Evolutionary conservation across 305 asterid genomes (phyloP).

Genomic region (Fraxinus floribunda): DNA sequence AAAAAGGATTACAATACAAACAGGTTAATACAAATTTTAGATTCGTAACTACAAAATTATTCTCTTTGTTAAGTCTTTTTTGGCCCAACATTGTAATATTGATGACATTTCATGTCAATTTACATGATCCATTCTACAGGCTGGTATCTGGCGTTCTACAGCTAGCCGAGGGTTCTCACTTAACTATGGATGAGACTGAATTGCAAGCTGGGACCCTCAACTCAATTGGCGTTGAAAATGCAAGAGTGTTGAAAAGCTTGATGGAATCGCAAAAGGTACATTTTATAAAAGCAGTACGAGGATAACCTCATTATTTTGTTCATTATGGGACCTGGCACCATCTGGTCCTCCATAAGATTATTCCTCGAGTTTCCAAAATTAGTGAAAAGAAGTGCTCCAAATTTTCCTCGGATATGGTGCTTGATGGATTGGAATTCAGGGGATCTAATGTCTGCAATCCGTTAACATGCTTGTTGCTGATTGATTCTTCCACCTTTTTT

Average conservation of each 20-base stretch:
- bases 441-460: background rate
- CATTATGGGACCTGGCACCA: background rate
- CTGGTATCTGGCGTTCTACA: conserved; percentile 67
- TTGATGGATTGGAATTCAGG: background rate
- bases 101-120: conserved; percentile 5
- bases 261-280: conserved; percentile 66
- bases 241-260: conserved; percentile 50
- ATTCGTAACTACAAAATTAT: background rate
- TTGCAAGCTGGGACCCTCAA: conserved; percentile 67
- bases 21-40: conserved; percentile 42
- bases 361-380: background rate
- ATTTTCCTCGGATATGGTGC: background rate
- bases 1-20: conserved; percentile 79
- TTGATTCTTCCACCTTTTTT: background rate
- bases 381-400: background rate
- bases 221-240: conserved; percentile 67
- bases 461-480: background rate
- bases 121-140: conserved; percentile 38
- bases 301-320: background rate
- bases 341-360: background rate
- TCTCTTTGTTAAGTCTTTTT: background rate
- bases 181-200: conserved; percentile 74
- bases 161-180: conserved; percentile 80
- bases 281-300: background rate
- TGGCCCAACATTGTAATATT: background rate